phyloP scores from a whole-genome alignment of 495 filamentous ascomycete genomes.

The Lasiosphaeria miniovina region DNA sequence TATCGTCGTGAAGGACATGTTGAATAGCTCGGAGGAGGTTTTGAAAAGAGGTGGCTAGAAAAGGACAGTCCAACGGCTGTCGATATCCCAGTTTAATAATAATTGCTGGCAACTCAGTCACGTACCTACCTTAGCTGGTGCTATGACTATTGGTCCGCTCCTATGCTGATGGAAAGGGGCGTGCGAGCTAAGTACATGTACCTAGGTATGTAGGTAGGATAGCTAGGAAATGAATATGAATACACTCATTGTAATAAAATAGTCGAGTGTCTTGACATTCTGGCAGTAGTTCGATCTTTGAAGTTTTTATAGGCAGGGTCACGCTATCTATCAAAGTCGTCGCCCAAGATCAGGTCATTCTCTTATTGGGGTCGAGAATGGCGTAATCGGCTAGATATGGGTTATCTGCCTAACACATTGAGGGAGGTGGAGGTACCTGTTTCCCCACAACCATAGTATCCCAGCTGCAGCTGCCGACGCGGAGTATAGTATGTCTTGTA shows the following conservation, averaged over 20 bases:
- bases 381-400: slow-evolving; percentile 26
- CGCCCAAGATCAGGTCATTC: slow-evolving; percentile 12
- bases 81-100: neutral
- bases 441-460: no score
- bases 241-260: neutral
- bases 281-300: neutral
- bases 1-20: slow-evolving; percentile 68
- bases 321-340: neutral
- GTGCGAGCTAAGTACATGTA: no score
- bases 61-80: neutral
- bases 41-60: neutral
- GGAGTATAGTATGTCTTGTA: no score
- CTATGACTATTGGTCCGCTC: no score
- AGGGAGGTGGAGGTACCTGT: no score
- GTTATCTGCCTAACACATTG: no score
- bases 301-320: slow-evolving; percentile 1
- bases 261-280: neutral
- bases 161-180: no score
- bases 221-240: no score
- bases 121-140: no score
- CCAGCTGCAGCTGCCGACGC: no score
- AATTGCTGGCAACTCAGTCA: no score
- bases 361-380: slow-evolving; percentile 18
- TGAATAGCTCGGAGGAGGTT: neutral
- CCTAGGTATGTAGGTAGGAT: no score